Evolutionary conservation across 2,329 filamentous ascomycete genomes (phyloP).

Genomic region (Colletotrichum viniferum): DNA sequence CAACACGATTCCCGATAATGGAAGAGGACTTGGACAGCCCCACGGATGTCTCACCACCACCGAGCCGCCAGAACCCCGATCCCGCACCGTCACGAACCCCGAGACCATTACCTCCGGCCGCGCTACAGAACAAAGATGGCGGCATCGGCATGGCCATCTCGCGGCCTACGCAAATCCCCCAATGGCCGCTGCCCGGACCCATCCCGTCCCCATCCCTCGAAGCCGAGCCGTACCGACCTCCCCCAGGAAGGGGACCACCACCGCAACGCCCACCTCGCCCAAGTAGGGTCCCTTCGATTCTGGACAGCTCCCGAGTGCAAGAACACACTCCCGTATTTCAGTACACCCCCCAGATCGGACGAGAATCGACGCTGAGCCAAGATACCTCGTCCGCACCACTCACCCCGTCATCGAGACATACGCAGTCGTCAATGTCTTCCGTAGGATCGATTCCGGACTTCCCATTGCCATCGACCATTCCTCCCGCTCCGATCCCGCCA

Average conservation of each 20-base stretch:
- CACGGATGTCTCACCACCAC: constrained; percentile 21
- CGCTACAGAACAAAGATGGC: constrained; percentile 40
- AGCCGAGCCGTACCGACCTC: constrained; percentile 52
- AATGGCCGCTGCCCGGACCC: constrained; percentile 57
- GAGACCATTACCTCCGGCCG: constrained; percentile 36
- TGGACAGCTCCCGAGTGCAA: constrained; percentile 60
- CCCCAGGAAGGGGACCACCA: constrained; percentile 53
- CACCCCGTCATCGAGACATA: constrained; percentile 53
- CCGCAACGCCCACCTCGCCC: constrained; percentile 65
- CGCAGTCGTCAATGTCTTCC: constrained; percentile 58
- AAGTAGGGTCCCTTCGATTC: constrained; percentile 62
- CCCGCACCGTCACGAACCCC: constrained; percentile 26
- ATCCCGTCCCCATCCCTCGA: constrained; percentile 37
- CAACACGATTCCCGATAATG: constrained; percentile 29
- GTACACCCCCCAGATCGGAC: constrained; percentile 41
- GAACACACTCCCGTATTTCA: constrained; percentile 61
- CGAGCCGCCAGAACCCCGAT: constrained; percentile 30
- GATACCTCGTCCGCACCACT: constrained; percentile 46
- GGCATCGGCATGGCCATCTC: constrained; percentile 54
- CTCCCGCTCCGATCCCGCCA: constrained; percentile 12
- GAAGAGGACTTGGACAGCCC: constrained; percentile 16
- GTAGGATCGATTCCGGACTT: constrained; percentile 66
- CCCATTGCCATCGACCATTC: constrained; percentile 45
- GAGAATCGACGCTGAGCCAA: constrained; percentile 38
- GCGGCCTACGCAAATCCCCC: constrained; percentile 55